Conservation (phyloP, 2,329 filamentous ascomycete genomes). For the Sporothrix brasiliensis region DNA sequence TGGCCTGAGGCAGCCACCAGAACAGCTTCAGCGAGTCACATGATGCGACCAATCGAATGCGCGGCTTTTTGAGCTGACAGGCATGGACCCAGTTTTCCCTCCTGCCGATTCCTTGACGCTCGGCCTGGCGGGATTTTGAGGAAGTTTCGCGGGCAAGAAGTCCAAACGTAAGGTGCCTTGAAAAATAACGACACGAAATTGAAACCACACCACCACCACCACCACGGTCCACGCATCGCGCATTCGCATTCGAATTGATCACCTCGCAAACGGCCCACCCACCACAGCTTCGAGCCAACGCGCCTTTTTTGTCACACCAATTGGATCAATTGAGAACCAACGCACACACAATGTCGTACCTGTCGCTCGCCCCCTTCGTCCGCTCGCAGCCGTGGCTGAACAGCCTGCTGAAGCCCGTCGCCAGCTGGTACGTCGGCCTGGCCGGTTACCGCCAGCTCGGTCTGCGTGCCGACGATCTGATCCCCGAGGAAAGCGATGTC, state of each 20-base stretch:
- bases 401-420: conserved; percentile 75
- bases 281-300: background rate
- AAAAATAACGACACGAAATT: conserved; percentile 29
- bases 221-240: background rate
- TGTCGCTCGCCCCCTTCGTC: conserved; percentile 56
- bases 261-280: background rate
- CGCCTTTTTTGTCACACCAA: background rate
- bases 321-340: conserved; percentile 10
- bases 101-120: conserved; percentile 20
- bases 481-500: conserved; percentile 86
- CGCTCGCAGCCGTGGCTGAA: conserved; percentile 83
- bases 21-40: conserved; percentile 9
- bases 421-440: conserved; percentile 86
- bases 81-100: conserved; percentile 21
- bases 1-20: conserved; percentile 31
- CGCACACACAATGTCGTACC: conserved; percentile 29
- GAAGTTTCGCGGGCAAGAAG: conserved; percentile 29
- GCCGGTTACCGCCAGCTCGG: conserved; percentile 53
- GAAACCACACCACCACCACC: conserved; percentile 20
- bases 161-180: background rate
- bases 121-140: conserved; percentile 38
- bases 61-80: conserved; percentile 33
- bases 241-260: conserved; percentile 25
- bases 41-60: conserved; percentile 33
- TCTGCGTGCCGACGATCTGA: conserved; percentile 80